Conservation (phyloP, 2,329 filamentous ascomycete species). For the Fusarium pininemorale region DNA sequence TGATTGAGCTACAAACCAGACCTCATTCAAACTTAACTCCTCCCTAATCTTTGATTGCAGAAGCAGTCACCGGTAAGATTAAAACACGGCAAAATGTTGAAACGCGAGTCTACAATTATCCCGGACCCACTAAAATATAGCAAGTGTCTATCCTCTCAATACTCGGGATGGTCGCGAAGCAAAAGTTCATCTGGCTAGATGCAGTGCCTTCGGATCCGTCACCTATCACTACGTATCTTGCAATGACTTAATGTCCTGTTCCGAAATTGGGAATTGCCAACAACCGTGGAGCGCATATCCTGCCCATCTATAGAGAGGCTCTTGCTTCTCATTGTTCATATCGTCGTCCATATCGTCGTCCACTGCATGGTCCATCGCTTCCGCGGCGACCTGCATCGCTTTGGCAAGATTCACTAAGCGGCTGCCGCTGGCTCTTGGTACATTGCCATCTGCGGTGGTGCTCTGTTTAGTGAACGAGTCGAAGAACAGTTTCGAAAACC, state of each 20-base stretch:
- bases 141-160: too few relatives aligned
- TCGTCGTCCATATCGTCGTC: background rate
- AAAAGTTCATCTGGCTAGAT: too few relatives aligned
- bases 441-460: accelerated
- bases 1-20: background rate
- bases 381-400: background rate
- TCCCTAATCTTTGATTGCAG: accelerated
- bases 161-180: too few relatives aligned
- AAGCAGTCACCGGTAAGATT: too few relatives aligned
- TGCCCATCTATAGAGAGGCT: background rate
- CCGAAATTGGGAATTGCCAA: background rate
- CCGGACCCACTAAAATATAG: too few relatives aligned
- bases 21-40: too few relatives aligned
- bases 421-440: background rate
- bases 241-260: background rate
- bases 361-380: background rate
- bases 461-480: background rate
- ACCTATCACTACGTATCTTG: background rate
- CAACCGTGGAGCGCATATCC: background rate
- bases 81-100: too few relatives aligned
- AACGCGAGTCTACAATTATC: too few relatives aligned
- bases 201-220: accelerated
- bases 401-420: background rate
- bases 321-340: background rate
- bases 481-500: background rate